Conservation (phyloP, 1,139 yeast genomes). For the Yamadazyma diddensiae region DNA sequence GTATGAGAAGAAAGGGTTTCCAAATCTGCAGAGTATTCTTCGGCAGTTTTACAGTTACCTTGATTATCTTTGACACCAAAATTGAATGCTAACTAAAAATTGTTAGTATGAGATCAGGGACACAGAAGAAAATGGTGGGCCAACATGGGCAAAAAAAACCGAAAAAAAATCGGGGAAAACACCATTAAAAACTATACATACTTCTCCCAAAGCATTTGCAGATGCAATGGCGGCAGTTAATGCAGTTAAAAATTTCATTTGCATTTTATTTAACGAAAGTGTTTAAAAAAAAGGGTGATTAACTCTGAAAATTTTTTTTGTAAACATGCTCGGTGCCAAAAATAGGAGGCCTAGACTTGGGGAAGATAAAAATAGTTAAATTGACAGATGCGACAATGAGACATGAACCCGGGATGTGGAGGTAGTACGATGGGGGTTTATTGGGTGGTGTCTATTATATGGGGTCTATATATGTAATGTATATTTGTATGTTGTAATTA, state of each 20-base stretch:
- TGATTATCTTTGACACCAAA: constrained; percentile 70
- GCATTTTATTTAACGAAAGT: constrained; percentile 29
- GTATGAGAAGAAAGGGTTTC: constrained; percentile 53
- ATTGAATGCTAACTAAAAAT: constrained; percentile 62
- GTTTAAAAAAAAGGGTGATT: constrained; percentile 7
- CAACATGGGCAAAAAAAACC: background rate
- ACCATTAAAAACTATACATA: constrained; percentile 22
- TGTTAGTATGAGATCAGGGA: constrained; percentile 7
- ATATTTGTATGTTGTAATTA: no score
- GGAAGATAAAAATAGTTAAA: constrained; percentile 1
- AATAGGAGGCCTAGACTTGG: constrained; percentile 15
- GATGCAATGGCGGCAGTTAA: constrained; percentile 37
- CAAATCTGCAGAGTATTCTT: constrained; percentile 67
- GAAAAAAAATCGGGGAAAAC: background rate
- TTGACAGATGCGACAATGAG: no score
- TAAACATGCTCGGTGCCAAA: constrained; percentile 15
- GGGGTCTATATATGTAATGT: no score
- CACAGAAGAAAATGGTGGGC: background rate
- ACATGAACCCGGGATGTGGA: no score
- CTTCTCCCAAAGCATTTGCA: constrained; percentile 44
- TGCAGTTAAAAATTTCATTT: constrained; percentile 37
- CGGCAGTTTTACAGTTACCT: constrained; percentile 69
- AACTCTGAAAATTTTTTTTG: constrained; percentile 15
- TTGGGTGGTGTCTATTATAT: no score
- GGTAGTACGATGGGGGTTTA: no score